These are phyloP conservation scores for Yamagishiella unicocca DNA, from an alignment of 139 green algal species.

Conservation along the genomic window DNA sequence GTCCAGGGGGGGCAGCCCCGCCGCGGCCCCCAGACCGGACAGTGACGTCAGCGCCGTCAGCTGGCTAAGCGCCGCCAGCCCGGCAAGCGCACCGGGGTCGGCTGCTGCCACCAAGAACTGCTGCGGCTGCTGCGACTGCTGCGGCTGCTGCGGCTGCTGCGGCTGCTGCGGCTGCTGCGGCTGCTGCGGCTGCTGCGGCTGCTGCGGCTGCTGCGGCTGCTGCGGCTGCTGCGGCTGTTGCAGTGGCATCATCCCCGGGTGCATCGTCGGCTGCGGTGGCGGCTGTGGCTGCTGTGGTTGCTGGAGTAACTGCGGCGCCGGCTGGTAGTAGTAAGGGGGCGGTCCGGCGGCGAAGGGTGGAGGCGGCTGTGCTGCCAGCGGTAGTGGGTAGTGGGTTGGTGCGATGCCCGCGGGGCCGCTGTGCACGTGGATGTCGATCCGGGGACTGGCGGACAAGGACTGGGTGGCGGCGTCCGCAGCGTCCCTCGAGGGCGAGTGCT, in stretches of 20 bases:
- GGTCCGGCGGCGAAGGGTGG: too few relatives aligned
- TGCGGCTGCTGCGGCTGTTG: background rate
- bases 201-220: background rate
- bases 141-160: background rate
- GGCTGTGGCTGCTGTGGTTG: background rate
- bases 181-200: background rate
- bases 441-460: background rate
- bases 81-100: slow-evolving; percentile 1
- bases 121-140: background rate
- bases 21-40: background rate
- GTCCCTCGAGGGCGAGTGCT: too few relatives aligned
- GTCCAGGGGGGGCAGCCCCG: background rate
- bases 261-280: too few relatives aligned
- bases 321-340: too few relatives aligned
- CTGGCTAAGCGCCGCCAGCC: slow-evolving; percentile 16
- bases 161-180: background rate
- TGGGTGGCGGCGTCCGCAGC: background rate
- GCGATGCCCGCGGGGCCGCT: background rate
- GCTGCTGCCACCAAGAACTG: background rate
- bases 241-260: too few relatives aligned
- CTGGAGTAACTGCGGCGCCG: background rate
- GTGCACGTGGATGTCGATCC: slow-evolving; percentile 25
- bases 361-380: too few relatives aligned
- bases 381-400: too few relatives aligned
- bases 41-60: slow-evolving; percentile 20